Percentiles rank a stretch among this genome's conserved stretches.
Conservation (phyloP, 495 filamentous ascomycete genomes). For the Immersiella caudata region DNA sequence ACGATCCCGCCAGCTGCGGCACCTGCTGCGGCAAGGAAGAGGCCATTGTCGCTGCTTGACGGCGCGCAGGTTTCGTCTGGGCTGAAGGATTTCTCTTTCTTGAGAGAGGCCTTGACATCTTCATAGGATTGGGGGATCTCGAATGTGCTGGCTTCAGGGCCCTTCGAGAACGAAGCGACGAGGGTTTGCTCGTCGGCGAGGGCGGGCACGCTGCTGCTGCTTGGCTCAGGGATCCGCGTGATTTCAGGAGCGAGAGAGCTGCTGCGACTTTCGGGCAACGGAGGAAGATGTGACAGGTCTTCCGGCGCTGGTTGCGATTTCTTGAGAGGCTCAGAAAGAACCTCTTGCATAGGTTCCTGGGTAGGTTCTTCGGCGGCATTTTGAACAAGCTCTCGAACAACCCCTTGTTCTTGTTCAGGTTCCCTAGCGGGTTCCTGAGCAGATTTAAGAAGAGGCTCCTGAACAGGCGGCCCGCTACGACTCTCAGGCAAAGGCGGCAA, state of each 20-base stretch:
- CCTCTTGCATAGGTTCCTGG: not conserved
- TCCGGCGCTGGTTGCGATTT: not conserved
- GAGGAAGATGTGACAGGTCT: slow-evolving; percentile 5
- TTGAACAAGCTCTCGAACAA: not conserved
- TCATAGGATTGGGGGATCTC: slow-evolving; percentile 14
- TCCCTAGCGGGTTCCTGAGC: not conserved
- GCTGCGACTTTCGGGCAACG: slow-evolving; percentile 17
- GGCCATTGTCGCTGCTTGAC: not conserved
- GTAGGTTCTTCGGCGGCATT: not conserved
- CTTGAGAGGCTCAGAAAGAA: not conserved
- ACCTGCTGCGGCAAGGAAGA: slow-evolving; percentile 17
- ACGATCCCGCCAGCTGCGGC: slow-evolving; percentile 29
- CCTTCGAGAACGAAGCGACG: slow-evolving; percentile 15
- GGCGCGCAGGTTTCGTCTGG: slow-evolving; percentile 14
- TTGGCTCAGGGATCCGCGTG: not conserved
- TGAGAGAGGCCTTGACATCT: slow-evolving; percentile 16
- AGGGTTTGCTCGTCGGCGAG: slow-evolving; percentile 18
- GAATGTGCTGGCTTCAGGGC: not conserved
- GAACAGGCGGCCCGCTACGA: slow-evolving; percentile 1
- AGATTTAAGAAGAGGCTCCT: not conserved
- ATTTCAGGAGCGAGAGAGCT: slow-evolving; percentile 2
- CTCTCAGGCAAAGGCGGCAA: slow-evolving; percentile 15
- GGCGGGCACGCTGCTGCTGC: not conserved
- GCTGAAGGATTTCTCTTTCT: slow-evolving; percentile 5
- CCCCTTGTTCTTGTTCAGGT: too few relatives aligned